Evolutionary conservation across 139 green algal genomes (phyloP), one percentile per base, ranked within the genome.

Genomic region (Zygnema cylindricum): DNA sequence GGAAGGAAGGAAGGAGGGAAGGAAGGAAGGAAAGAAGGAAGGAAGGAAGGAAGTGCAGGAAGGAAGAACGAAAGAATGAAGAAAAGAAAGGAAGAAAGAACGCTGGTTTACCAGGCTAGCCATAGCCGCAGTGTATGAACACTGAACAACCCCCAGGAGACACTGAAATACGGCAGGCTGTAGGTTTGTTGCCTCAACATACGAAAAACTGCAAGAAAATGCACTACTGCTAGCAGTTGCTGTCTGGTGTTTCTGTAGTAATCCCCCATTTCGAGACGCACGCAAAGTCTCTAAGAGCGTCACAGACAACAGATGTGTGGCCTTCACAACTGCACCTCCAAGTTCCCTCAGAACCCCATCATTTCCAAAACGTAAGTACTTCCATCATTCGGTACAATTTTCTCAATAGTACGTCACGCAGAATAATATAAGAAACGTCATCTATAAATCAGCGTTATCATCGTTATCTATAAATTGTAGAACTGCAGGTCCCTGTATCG

Each of bases 281-380:
- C 81, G 81, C 25, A 87, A 30, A 1, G 32, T 55, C 43, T 90
- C 85, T 25, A 90, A 76, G 11, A 42, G 35, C n/a, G 75, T 21
- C 11, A 90, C 55, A 21, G 85, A 88, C 36, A 90, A 36, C 77
- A 90, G 55, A 25, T 89, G 36, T 22, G 85, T 90, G 1, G 77
- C 85, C 55, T 89, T 90, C 85, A 89, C 85, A 11, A 77, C 85
- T 82, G 83, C 33, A 7, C 36, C 71, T 54, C 71, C 71, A 41
- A 25, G 30, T 30, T 73, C 57, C 30, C 25, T 73, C 57, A 73
- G 30, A 35, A 30, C 57, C 30, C 30, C 30, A 73, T 73, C 57
- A 73, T 73, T 73, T 30, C 25, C 57, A 73, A 73, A 73, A 25
- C 57, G 25, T 73, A 30, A 25, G 25, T 30, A 73, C 57, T 25